Percentiles rank a stretch among this genome's conserved stretches.
phyloP scores from a whole-genome alignment of 2,329 filamentous ascomycete genomes.

The Ascochyta pisi region DNA sequence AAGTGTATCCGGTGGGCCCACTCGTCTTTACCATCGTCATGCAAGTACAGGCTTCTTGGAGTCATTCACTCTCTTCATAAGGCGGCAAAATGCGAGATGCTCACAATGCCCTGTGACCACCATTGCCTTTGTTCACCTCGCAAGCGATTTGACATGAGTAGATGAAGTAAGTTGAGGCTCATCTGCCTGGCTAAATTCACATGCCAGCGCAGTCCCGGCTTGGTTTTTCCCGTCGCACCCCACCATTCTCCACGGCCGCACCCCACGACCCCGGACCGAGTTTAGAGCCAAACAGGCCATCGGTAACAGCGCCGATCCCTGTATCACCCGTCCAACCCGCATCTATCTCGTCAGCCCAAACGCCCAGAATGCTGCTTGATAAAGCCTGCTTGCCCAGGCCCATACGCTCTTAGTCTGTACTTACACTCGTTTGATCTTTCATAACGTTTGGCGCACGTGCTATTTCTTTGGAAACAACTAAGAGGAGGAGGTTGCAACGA shows the following conservation, averaged over 20 bases:
- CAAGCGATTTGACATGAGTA: neutral
- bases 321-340: conserved; percentile 13
- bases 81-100: neutral
- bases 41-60: neutral
- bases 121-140: neutral
- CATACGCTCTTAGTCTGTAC: neutral
- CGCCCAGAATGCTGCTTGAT: conserved; percentile 7
- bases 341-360: conserved; percentile 11
- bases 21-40: neutral
- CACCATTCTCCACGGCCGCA: conserved; percentile 14
- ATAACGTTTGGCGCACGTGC: neutral
- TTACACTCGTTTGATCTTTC: neutral
- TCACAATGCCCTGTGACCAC: neutral
- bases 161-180: neutral
- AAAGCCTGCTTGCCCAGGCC: conserved; percentile 4
- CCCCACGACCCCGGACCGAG: conserved; percentile 14
- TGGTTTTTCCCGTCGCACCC: conserved; percentile 8
- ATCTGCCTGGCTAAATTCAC: conserved; percentile 4
- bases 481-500: neutral
- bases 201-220: conserved; percentile 8
- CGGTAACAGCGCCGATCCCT: conserved; percentile 14
- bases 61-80: neutral
- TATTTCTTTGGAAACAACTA: neutral
- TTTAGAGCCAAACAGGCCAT: conserved; percentile 2
- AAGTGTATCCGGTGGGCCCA: neutral